Base-by-base conservation (phyloP, 768 basidiomycete genomes). In the Tulasnella sp. region DNA sequence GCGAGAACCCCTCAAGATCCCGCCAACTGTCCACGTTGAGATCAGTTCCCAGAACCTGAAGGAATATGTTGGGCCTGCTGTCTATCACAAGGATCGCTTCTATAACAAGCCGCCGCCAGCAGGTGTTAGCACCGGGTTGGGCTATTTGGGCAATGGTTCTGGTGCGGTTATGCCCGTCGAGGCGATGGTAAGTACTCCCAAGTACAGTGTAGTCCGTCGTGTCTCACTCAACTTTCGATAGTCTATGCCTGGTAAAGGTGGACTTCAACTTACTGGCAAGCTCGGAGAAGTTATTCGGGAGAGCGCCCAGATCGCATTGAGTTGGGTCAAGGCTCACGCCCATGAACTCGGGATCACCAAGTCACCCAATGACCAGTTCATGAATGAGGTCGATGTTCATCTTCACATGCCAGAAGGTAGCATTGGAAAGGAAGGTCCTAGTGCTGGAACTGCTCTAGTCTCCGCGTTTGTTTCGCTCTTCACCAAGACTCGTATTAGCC, bases 151-250 rank as follows among this genome's bases (percentile, higher is more conserved):
- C 1, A 99, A 99, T 82, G 97, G 97, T 0, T 93, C 92, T 17
- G 97, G 97, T 34, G 92, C 94, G 5, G 93, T 98, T 58, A 97
- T 99, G 95, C 96, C 96, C 25, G 90, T 99, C 37, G 97, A 99
- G 84, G 94, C 93, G 49, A 92, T 92, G 80, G 96, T 96, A 77
- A 80, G 90, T 86, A 31, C 45, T 25, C n/a, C 34, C 31, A 12
- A 37, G 39, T 45, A 19, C 36, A 72, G 71, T 34, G 76, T 17
- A 38, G 77, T 76, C 49, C 76, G 45, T 68, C 73, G 77, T 68
- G 74, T 72, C 31, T 78, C 75, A 36, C 25, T 17, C 42, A 38
- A 36, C 37, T 58, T 74, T 71, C 19, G 72, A n/a, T 82, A 96
- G 94, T 90, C 90, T 71, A 99, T 97, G 95, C 96, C 97, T 34